phyloP scores from a whole-genome alignment of 2,329 filamentous ascomycete genomes.

The Clonostachys sp. region DNA sequence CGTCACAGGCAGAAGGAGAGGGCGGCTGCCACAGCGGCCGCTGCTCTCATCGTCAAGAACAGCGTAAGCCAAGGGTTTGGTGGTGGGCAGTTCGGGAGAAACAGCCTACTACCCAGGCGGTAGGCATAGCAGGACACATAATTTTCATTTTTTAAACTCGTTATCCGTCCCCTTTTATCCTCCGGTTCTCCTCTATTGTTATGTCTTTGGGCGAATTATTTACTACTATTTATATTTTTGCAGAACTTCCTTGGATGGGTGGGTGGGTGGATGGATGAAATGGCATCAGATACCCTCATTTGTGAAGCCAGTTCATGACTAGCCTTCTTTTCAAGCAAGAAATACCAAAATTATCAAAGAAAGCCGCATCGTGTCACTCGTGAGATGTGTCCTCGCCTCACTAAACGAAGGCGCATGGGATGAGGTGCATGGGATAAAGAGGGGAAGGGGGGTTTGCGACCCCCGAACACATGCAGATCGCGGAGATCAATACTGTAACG shows the following conservation, averaged over 20 bases:
- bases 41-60: constrained; percentile 90
- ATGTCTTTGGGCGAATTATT: neutral
- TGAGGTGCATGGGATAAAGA: too few species aligned
- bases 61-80: constrained; percentile 63
- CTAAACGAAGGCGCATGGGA: too few species aligned
- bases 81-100: constrained; percentile 35
- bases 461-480: too few species aligned
- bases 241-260: neutral
- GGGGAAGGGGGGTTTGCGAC: too few species aligned
- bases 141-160: too few species aligned
- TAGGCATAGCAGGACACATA: constrained; percentile 11
- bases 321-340: too few species aligned
- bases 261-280: constrained; percentile 6
- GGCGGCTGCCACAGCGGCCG: constrained; percentile 82
- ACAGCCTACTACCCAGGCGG: constrained; percentile 37
- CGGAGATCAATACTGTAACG: too few species aligned
- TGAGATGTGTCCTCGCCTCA: too few species aligned
- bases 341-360: too few species aligned
- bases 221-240: neutral
- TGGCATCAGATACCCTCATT: constrained; percentile 20
- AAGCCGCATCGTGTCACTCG: too few species aligned
- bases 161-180: too few species aligned
- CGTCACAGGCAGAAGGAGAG: constrained; percentile 91
- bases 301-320: neutral
- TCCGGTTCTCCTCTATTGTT: neutral